These are phyloP conservation scores for Henckelia pumila DNA, from an alignment of 257 asterid genomes.

Conservation along the genomic window DNA sequence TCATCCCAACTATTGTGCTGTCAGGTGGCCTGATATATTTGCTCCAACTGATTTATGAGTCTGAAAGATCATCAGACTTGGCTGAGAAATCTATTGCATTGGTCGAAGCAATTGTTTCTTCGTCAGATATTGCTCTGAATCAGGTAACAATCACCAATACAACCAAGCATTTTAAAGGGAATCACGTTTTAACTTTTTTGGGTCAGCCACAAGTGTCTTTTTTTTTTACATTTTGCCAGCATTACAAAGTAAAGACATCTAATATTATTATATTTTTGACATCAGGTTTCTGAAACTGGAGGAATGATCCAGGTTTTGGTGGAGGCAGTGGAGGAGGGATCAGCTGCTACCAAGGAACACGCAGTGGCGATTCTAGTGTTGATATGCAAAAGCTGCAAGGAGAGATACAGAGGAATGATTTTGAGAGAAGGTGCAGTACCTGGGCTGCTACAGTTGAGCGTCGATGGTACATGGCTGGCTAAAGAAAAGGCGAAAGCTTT, in stretches of 20 bases:
- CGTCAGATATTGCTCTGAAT: constrained; percentile 48
- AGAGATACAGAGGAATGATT: constrained; percentile 62
- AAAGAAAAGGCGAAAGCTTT: constrained; percentile 65
- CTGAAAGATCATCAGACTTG: constrained; percentile 49
- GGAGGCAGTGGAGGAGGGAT: constrained; percentile 79
- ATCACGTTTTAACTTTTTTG: neutral
- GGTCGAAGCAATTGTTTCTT: constrained; percentile 53
- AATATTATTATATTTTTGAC: neutral
- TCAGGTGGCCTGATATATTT: constrained; percentile 43
- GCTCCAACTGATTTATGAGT: constrained; percentile 34
- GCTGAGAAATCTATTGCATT: constrained; percentile 58
- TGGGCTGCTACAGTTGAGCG: constrained; percentile 71
- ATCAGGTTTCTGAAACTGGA: constrained; percentile 43
- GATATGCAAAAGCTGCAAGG: constrained; percentile 57
- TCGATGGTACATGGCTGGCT: constrained; percentile 61
- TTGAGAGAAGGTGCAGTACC: constrained; percentile 80
- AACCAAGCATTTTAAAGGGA: neutral
- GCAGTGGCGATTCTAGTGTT: constrained; percentile 54
- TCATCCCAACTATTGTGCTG: constrained; percentile 39
- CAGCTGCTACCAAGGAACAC: constrained; percentile 54
- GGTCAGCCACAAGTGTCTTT: too few species aligned
- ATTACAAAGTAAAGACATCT: neutral
- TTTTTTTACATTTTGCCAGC: neutral
- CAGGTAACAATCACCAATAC: constrained; percentile 30
- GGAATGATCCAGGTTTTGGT: constrained; percentile 52